Percentiles rank a stretch among this genome's conserved stretches.
These are phyloP conservation scores for Apostasia ramifera DNA, from an alignment of 106 monocot genomes.

Conservation along the genomic window DNA sequence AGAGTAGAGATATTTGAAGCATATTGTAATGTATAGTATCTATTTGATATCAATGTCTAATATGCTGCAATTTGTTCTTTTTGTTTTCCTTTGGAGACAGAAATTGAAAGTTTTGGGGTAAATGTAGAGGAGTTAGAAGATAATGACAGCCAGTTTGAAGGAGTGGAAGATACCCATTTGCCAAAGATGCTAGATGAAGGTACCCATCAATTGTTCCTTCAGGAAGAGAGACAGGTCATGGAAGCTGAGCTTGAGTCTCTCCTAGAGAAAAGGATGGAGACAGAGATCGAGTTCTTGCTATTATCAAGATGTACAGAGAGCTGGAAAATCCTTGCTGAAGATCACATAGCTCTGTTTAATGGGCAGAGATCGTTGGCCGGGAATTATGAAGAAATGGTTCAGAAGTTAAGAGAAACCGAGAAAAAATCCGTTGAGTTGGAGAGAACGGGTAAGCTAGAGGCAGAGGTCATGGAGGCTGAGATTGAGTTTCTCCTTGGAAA, in stretches of 20 bases:
- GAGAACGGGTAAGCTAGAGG: not conserved
- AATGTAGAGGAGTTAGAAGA: conserved; percentile 16
- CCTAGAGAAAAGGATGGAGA: conserved; percentile 40
- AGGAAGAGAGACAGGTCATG: conserved; percentile 9
- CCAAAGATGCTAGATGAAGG: conserved; percentile 1
- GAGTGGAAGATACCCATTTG: conserved; percentile 10
- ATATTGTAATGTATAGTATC: not conserved
- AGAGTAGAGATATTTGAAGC: too few species aligned
- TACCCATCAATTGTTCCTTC: not conserved
- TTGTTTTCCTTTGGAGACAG: conserved; percentile 9
- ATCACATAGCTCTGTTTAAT: conserved; percentile 29
- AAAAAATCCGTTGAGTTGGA: conserved; percentile 18
- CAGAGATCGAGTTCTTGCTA: conserved; percentile 45
- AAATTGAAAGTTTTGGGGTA: conserved; percentile 35
- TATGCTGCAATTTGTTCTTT: not conserved
- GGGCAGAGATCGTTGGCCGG: conserved; percentile 36
- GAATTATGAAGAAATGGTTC: conserved; percentile 19
- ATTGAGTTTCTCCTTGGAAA: too few species aligned
- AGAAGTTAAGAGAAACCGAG: conserved; percentile 25
- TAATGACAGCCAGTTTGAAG: conserved; percentile 21
- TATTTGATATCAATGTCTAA: too few species aligned
- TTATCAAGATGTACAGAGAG: conserved; percentile 19
- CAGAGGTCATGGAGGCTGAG: too few species aligned
- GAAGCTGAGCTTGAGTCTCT: conserved; percentile 49
- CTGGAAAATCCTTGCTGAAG: conserved; percentile 23